Base-by-base conservation (phyloP, 352 stramenopile genomes). In the Pseudoperonospora humuli region DNA sequence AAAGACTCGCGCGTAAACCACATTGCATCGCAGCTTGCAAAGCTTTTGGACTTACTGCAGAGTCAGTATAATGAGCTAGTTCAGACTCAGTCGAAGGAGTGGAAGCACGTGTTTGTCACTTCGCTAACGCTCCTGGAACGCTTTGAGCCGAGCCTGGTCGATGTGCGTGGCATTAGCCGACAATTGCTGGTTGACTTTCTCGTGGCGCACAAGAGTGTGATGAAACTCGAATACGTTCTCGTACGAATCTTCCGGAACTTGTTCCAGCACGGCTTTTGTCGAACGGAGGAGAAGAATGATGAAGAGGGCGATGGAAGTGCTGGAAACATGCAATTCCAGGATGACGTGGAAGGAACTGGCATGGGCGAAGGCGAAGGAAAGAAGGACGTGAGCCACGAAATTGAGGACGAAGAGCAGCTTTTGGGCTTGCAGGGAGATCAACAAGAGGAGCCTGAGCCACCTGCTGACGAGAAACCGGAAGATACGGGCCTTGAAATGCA, bases 321-420 rank as follows among this genome's bases (percentile, higher is more conserved):
- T 15, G 75, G 82, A 23, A 90, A 95, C 44, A 96, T 96, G 77
- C 96, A 96, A 33, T 98, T 98, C 64, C 89, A 97, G 45, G 95
- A 99, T 32, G 95, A 99, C 44, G 88, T 97, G 7, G 96, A 99
- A 45, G 97, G 97, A 35, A 99, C 96, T 9, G 97, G 97, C 15
- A 99, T 99, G 96, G 97, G 97, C 23, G 95, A 99, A 83, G 97
- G 97, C 15, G 95, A 99, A 37, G 96, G 77, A 61, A 97, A 96
- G 53, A 97, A 99, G 55, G 97, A 99, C 67, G 96, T 99, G 17
- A 99, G 90, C 14, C 85, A 99, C 50, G 84, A 99, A 62, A 97
- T 99, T 24, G 96, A 99, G 53, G 97, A 99, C 49, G 97, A 99
- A 71, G 97, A 99, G 32, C 97, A 99, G 67, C 67, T 99, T n/a